phyloP scores from a whole-genome alignment of 192 early-diverging fungal genomes.

The Phlyctochytrium bullatum region DNA sequence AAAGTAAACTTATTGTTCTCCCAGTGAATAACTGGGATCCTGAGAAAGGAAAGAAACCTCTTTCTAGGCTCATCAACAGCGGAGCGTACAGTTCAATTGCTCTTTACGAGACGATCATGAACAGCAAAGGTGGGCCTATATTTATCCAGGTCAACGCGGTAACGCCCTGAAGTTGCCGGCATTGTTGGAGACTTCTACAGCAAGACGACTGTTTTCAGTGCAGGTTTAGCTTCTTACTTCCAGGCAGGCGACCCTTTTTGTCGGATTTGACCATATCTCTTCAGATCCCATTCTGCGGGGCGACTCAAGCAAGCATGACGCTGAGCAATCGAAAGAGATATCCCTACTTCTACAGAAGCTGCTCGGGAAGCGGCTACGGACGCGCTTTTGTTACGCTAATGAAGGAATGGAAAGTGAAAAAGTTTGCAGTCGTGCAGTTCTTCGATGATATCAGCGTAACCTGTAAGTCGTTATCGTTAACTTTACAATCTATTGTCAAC shows the following conservation, averaged over 20 bases:
- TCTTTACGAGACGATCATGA: background rate
- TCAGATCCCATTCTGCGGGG: background rate
- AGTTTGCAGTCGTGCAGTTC: background rate
- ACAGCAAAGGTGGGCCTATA: background rate
- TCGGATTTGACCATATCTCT: background rate
- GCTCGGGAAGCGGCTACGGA: background rate
- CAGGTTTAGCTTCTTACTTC: background rate
- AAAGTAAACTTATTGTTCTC: no score
- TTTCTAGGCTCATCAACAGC: background rate
- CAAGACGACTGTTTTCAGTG: background rate
- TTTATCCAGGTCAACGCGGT: background rate
- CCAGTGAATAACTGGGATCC: conserved; percentile 1
- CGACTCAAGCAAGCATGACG: background rate
- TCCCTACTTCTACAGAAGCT: background rate
- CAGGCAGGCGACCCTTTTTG: background rate
- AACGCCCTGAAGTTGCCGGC: background rate
- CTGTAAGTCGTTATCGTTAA: background rate
- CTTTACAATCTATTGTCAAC: no score
- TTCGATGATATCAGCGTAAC: background rate
- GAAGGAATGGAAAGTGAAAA: background rate
- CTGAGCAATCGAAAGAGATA: background rate
- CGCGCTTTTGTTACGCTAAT: background rate
- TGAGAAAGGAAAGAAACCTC: background rate
- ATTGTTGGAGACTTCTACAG: background rate
- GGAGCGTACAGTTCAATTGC: background rate